phyloP scores from a whole-genome alignment of 331 rosid species.

The Spiraea crenata region DNA sequence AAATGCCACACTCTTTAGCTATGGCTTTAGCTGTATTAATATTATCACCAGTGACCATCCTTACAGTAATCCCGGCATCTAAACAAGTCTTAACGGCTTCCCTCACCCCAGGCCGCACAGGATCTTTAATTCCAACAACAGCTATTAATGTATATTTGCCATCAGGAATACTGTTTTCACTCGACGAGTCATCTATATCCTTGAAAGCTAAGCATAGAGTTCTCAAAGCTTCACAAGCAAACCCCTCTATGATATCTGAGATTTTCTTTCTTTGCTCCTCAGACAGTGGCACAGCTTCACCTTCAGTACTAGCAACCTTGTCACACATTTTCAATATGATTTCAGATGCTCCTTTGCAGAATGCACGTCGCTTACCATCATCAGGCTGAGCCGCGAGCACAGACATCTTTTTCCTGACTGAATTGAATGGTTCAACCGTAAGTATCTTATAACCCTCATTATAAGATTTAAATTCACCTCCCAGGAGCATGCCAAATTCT shows the following conservation, averaged over 20 bases:
- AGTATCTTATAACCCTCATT: conserved; percentile 47
- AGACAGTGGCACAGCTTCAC: conserved; percentile 48
- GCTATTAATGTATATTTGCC: conserved; percentile 57
- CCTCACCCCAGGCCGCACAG: conserved; percentile 81
- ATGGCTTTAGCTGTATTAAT: conserved; percentile 93
- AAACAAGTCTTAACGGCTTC: conserved; percentile 81
- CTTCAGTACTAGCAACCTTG: conserved; percentile 51
- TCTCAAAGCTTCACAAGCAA: conserved; percentile 77
- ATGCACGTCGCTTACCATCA: conserved; percentile 46
- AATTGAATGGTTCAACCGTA: conserved; percentile 81
- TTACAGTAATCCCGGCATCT: conserved; percentile 69
- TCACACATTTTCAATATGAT: conserved; percentile 60
- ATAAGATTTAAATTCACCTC: conserved; percentile 48
- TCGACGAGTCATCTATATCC: conserved; percentile 41
- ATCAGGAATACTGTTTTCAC: conserved; percentile 48
- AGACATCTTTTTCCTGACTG: conserved; percentile 65
- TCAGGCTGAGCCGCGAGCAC: conserved; percentile 63
- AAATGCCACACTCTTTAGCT: conserved; percentile 89
- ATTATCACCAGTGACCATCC: conserved; percentile 96
- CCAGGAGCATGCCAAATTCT: conserved; percentile 66
- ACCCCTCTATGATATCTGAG: conserved; percentile 51
- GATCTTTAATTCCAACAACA: conserved; percentile 87
- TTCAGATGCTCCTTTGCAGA: conserved; percentile 92
- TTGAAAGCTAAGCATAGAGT: conserved; percentile 71
- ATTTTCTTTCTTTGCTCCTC: conserved; percentile 48